A percentile compares a stretch with the other conserved stretches of the same genome.
phyloP scores from a whole-genome alignment of 2,329 filamentous ascomycete species.

The Sclerotinia subarctica region DNA sequence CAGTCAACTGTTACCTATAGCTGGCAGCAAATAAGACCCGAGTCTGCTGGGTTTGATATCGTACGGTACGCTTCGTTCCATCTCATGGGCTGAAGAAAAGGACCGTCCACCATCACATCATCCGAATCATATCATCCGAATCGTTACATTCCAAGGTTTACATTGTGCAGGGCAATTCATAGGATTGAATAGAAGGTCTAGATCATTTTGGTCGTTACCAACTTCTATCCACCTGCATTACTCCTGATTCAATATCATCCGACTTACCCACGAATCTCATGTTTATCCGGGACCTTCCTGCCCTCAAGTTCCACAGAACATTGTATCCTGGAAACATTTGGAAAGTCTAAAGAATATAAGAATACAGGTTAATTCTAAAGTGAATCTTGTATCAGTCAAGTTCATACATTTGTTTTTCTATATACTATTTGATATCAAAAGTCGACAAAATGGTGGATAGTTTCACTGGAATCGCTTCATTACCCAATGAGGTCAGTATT shows the following conservation, averaged over 20 bases:
- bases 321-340: not conserved
- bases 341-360: not conserved
- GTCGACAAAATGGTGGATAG: slow-evolving; percentile 24
- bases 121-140: no score
- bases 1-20: not conserved
- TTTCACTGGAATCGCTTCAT: slow-evolving; percentile 23
- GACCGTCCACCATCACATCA: not conserved
- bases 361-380: not conserved
- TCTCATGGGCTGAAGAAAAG: not conserved
- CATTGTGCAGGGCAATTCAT: not conserved
- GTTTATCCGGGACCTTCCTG: not conserved
- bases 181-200: not conserved
- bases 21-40: not conserved
- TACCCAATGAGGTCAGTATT: slow-evolving; percentile 33
- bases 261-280: not conserved
- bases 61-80: not conserved
- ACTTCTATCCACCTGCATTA: not conserved
- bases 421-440: not conserved
- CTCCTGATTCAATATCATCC: slow-evolving; percentile 6
- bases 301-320: not conserved
- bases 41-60: not conserved
- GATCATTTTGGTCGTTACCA: not conserved
- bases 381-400: not conserved
- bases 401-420: not conserved
- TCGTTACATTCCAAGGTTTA: not conserved